phyloP scores from a whole-genome alignment of 495 filamentous ascomycete genomes.

The Aspergillus asperescens region DNA sequence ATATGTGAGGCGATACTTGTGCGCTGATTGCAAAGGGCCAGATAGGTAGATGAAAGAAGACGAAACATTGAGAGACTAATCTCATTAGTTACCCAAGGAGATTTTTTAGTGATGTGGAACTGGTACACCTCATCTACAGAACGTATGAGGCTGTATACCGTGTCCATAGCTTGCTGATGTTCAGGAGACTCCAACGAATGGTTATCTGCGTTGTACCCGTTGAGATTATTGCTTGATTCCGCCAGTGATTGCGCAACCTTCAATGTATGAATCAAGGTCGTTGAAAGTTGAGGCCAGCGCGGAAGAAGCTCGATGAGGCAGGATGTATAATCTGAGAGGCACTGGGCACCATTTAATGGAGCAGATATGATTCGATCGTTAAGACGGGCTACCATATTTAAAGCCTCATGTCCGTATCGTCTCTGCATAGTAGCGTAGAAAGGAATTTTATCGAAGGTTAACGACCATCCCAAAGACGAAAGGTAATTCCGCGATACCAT shows the following conservation, averaged over 20 bases:
- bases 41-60: slow-evolving; percentile 24
- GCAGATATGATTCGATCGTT: slow-evolving; percentile 25
- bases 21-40: slow-evolving; percentile 20
- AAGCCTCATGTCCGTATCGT: slow-evolving; percentile 19
- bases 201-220: slow-evolving; percentile 15
- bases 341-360: slow-evolving; percentile 20
- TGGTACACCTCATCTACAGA: slow-evolving; percentile 33
- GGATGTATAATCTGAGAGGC: slow-evolving; percentile 25
- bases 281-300: slow-evolving; percentile 23
- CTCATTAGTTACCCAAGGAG: slow-evolving; percentile 34
- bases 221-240: slow-evolving; percentile 23
- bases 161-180: slow-evolving; percentile 14
- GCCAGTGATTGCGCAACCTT: slow-evolving; percentile 20
- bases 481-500: slow-evolving; percentile 30
- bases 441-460: slow-evolving; percentile 30
- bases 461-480: slow-evolving; percentile 24
- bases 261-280: slow-evolving; percentile 18
- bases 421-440: slow-evolving; percentile 28
- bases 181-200: slow-evolving; percentile 15
- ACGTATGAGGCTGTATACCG: slow-evolving; percentile 27
- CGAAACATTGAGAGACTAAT: slow-evolving; percentile 30
- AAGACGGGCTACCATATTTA: slow-evolving; percentile 25
- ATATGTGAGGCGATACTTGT: slow-evolving; percentile 26
- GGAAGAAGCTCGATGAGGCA: slow-evolving; percentile 24
- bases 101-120: slow-evolving; percentile 35